These are phyloP conservation scores for Evernia prunastri DNA, from an alignment of 495 filamentous ascomycete genomes.

Conservation along the genomic window DNA sequence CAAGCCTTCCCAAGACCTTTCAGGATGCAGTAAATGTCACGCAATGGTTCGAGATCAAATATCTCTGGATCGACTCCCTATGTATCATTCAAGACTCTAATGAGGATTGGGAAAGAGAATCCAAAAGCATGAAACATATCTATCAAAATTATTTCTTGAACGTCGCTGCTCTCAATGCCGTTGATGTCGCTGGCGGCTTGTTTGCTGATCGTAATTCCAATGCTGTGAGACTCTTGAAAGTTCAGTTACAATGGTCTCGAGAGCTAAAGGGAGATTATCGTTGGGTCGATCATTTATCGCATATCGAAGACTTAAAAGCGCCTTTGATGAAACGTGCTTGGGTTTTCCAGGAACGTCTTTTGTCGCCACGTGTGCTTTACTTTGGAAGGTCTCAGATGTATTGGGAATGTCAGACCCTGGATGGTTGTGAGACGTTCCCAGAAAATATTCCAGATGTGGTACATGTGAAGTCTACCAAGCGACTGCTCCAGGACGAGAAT, in stretches of 20 bases:
- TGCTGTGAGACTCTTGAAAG: too few species aligned
- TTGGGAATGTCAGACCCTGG: constrained; percentile 27
- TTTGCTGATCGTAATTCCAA: constrained; percentile 11
- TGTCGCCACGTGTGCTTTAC: constrained; percentile 30
- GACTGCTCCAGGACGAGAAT: too few species aligned
- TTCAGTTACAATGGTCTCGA: too few species aligned
- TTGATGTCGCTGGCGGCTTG: constrained; percentile 12
- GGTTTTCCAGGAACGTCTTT: constrained; percentile 33
- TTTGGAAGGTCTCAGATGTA: constrained; percentile 28
- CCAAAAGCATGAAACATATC: constrained; percentile 1
- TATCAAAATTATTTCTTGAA: constrained; percentile 19
- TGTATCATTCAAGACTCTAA: not conserved
- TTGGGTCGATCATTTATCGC: not conserved
- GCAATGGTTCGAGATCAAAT: not conserved
- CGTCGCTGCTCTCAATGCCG: constrained; percentile 23
- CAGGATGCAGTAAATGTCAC: constrained; percentile 24
- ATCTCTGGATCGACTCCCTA: not conserved
- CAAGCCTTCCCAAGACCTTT: constrained; percentile 29
- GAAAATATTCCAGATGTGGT: too few species aligned
- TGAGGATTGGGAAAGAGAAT: constrained; percentile 29
- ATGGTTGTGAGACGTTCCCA: not conserved
- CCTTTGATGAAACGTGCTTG: constrained; percentile 27
- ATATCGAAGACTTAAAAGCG: not conserved
- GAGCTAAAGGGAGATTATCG: not conserved
- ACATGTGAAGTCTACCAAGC: too few species aligned